Evolutionary conservation across 257 asterid species (phyloP), one percentile per base, ranked within the genome.

Genomic region (Gynochthodes officinalis): DNA sequence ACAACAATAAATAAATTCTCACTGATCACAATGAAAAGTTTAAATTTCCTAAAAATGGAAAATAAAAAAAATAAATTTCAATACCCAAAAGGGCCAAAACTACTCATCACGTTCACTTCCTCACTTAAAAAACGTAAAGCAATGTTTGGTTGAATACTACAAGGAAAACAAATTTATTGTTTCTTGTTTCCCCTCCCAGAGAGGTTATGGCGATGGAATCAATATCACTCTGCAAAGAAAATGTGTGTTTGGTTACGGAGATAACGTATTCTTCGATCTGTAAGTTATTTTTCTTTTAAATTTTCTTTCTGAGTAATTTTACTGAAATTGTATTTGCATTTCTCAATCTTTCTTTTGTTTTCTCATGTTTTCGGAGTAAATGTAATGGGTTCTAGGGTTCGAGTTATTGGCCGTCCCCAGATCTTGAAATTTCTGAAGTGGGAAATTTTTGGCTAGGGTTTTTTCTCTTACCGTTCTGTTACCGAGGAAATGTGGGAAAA

Each of bases 301-400:
- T 33, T 50, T 35, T 44, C 3, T 63, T 21, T 30, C 63, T 50
- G 15, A 21, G 27, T 52, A 52, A 35, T 52, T 7, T 37, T 37
- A 27, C 59, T 16, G 64, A 58, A 25, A 48, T 46, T 37, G 39
- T 16, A 28, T 7, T 23, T 33, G 42, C 49, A 8, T 62, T 63
- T 73, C 50, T 27, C 37, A 54, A 39, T 64, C 15, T 52, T 52
- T 21, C 33, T 5, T 30, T 10, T 32, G 0, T 18, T 13, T 61
- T 43, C 49, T 21, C n/a, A 33, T 12, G 4, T 72, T 32, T 40
- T 42, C 28, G 13, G 2, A 12, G 15, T 52, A 37, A 27, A 44
- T 43, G 39, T 30, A 67, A 33, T 67, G 78, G 44, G 54, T 46
- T 59, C 54, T 75, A 75, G 78, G 74, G 78, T 46, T 58, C 62